Conservation (phyloP, 768 basidiomycete genomes). For the Trametes gibbosa region DNA sequence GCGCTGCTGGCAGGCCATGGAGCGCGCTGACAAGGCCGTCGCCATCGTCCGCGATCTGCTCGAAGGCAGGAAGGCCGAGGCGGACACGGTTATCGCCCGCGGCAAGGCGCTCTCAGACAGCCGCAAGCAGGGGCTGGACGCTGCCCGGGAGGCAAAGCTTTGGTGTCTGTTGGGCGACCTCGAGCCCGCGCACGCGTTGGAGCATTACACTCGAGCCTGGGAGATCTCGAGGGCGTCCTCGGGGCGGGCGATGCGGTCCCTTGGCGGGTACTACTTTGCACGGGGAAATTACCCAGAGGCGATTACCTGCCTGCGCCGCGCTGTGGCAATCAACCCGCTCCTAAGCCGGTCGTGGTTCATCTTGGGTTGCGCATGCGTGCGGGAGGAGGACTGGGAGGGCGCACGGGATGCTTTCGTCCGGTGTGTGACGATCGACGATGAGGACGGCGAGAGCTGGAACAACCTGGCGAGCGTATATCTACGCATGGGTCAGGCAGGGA, state of each 20-base stretch:
- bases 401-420: slow-evolving; percentile 82
- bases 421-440: slow-evolving; percentile 89
- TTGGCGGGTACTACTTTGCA: slow-evolving; percentile 83
- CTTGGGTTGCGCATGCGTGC: slow-evolving; percentile 87
- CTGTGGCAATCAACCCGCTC: slow-evolving; percentile 87
- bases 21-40: slow-evolving; percentile 74
- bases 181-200: slow-evolving; percentile 63
- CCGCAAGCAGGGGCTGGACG: slow-evolving; percentile 50
- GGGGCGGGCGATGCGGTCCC: slow-evolving; percentile 85
- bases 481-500: slow-evolving; percentile 56
- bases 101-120: slow-evolving; percentile 49
- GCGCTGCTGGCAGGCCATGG: slow-evolving; percentile 80
- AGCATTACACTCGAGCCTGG: slow-evolving; percentile 87
- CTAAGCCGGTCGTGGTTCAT: slow-evolving; percentile 91
- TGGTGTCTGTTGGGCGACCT: slow-evolving; percentile 96
- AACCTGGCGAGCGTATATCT: slow-evolving; percentile 95
- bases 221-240: slow-evolving; percentile 73
- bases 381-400: slow-evolving; percentile 79
- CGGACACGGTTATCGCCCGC: slow-evolving; percentile 63
- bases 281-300: slow-evolving; percentile 61
- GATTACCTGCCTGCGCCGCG: slow-evolving; percentile 62
- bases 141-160: slow-evolving; percentile 80
- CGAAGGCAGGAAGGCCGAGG: slow-evolving; percentile 81
- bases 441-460: slow-evolving; percentile 98
- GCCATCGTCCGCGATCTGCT: slow-evolving; percentile 81